Evolutionary conservation across 2,329 filamentous ascomycete species (phyloP).

Genomic region (Nothophoma quercina): DNA sequence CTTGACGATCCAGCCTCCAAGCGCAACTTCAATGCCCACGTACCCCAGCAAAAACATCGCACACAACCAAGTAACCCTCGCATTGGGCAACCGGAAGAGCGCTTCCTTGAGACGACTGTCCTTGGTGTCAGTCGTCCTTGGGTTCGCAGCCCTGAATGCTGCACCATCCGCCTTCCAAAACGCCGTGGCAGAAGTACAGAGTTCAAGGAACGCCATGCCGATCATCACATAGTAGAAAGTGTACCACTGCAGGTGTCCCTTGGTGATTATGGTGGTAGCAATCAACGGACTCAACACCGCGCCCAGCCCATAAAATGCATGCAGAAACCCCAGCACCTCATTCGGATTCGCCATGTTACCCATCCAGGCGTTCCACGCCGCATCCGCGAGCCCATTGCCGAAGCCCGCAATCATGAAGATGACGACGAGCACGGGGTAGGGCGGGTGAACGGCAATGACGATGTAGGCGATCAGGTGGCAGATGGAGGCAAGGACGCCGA

Average conservation of each 20-base stretch:
- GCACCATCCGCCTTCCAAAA: constrained; percentile 71
- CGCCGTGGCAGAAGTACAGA: constrained; percentile 58
- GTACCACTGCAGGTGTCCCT: constrained; percentile 70
- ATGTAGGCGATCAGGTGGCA: constrained; percentile 72
- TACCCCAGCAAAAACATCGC: constrained; percentile 79
- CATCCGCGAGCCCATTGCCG: constrained; percentile 73
- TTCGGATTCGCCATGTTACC: constrained; percentile 79
- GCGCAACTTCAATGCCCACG: constrained; percentile 77
- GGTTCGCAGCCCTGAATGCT: constrained; percentile 62
- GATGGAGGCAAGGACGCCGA: constrained; percentile 70
- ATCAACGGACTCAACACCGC: constrained; percentile 74
- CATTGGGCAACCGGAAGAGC: constrained; percentile 54
- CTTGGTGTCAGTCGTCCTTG: constrained; percentile 53
- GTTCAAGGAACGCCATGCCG: constrained; percentile 63
- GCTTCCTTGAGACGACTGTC: constrained; percentile 61
- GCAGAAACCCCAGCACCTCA: constrained; percentile 75
- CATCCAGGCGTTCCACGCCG: constrained; percentile 64
- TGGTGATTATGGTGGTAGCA: constrained; percentile 76
- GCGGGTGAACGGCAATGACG: constrained; percentile 71
- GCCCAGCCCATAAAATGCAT: constrained; percentile 75
- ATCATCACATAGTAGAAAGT: constrained; percentile 80
- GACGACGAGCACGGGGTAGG: constrained; percentile 71
- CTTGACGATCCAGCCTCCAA: constrained; percentile 82
- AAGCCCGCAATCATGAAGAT: constrained; percentile 72
- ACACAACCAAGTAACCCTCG: constrained; percentile 74